These are phyloP conservation scores for Plectranthus barbatus DNA, from an alignment of 257 asterid species.

Conservation along the genomic window DNA sequence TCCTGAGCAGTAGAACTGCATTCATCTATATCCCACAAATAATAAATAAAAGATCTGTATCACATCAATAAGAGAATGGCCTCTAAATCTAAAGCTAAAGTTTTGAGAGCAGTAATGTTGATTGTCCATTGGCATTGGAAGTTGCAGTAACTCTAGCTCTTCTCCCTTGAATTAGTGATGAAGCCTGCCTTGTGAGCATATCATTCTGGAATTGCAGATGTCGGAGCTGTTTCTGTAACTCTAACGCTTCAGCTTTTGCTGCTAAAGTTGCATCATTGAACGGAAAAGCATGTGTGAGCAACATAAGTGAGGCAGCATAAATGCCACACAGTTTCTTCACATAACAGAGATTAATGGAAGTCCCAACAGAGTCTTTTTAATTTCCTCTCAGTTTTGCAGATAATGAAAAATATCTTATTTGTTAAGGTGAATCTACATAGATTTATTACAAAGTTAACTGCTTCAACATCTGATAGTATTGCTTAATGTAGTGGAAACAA, in stretches of 20 bases:
- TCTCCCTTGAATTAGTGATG: slow-evolving; percentile 90
- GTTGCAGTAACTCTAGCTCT: slow-evolving; percentile 91
- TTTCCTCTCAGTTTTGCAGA: background rate
- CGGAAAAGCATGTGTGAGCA: slow-evolving; percentile 21
- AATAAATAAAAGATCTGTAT: slow-evolving; percentile 7
- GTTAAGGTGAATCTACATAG: too few species aligned
- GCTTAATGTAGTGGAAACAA: too few species aligned
- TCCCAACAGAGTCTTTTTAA: background rate
- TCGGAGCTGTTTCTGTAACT: slow-evolving; percentile 90
- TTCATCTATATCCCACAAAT: slow-evolving; percentile 50
- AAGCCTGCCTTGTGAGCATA: slow-evolving; percentile 84
- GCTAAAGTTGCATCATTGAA: slow-evolving; percentile 82
- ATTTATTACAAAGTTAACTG: too few species aligned
- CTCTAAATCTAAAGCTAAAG: too few species aligned
- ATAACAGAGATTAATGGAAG: background rate
- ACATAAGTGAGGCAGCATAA: slow-evolving; percentile 17
- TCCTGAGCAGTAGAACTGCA: slow-evolving; percentile 90
- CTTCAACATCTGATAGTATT: too few species aligned
- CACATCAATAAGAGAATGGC: too few species aligned
- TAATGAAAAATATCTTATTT: too few species aligned
- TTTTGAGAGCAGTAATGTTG: background rate
- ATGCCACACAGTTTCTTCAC: slow-evolving; percentile 4
- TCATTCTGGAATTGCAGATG: slow-evolving; percentile 73
- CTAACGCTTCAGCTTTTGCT: slow-evolving; percentile 78
- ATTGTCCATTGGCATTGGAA: slow-evolving; percentile 74